Conservation (phyloP, 257 asterid species). For the Gardenia jasminoides region DNA sequence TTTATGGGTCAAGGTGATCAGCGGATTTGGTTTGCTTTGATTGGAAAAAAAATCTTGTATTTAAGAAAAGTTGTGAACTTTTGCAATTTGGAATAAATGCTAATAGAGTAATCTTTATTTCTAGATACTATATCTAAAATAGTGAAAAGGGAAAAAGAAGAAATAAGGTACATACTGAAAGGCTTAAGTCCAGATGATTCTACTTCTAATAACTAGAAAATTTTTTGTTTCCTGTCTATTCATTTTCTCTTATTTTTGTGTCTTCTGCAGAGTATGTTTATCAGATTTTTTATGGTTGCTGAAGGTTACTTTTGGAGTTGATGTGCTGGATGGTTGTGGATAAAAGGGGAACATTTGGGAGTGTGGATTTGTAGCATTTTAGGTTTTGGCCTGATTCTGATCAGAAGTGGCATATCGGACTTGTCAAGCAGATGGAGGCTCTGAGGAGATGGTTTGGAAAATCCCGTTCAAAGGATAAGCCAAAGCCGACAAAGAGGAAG, state of each 20-base stretch:
- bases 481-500: conserved; percentile 62
- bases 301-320: conserved; percentile 34
- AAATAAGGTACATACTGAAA: background rate
- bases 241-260: conserved; percentile 21
- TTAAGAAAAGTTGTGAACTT: background rate
- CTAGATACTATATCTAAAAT: background rate
- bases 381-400: conserved; percentile 26
- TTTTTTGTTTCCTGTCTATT: conserved; percentile 10
- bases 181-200: background rate
- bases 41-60: background rate
- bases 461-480: conserved; percentile 64
- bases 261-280: conserved; percentile 35
- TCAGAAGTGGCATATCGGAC: conserved; percentile 19
- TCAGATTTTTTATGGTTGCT: conserved; percentile 10
- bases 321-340: conserved; percentile 37
- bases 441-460: conserved; percentile 69
- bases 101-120: background rate
- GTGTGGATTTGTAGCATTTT: conserved; percentile 22
- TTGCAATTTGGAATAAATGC: background rate
- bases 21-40: background rate
- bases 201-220: background rate
- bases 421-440: conserved; percentile 55
- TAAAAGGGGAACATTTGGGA: conserved; percentile 10
- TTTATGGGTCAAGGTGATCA: background rate
- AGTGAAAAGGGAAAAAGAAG: background rate